Evolutionary conservation across 2,329 filamentous ascomycete genomes (phyloP), one percentile per base, ranked within the genome.

Genomic region (Blumeria hordei): DNA sequence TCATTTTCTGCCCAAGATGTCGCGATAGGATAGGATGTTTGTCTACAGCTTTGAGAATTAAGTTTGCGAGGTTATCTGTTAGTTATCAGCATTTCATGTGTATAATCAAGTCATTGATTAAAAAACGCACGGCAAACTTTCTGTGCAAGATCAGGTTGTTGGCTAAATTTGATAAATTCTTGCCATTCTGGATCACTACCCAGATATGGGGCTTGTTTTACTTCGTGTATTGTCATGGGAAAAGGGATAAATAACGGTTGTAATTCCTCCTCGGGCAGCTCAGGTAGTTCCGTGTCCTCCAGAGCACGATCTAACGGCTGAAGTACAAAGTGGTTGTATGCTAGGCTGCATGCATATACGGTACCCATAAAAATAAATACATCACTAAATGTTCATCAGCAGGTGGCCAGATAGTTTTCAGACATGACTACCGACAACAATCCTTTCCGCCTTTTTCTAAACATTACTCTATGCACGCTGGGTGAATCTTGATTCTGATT

Each of bases 111-210:
- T 6, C n/a, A 53, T 6, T 33, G 6, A 28, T 16, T 6, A 35
- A 10, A 14, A 18, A 1, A 47, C 53, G 44, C 21, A 62, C 59
- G 57, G 58, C 58, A 45, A 45, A 62, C 52, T 52, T 56, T 58
- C 16, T 71, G 62, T 28, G 75, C 67, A 9, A 73, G 67, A 45
- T 72, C 65, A 12, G 62, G 64, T 57, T 83, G 72, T 58, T 72
- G 72, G 58, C 72, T 76, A n/a, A 83, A 68, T 55, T 72, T 73
- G 14, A 78, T 62, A 59, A 80, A 84, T 52, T 71, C 69, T 58
- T 71, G 68, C 77, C 77, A 83, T 64, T 84, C 81, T 2, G 79
- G 78, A 59, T 81, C 78, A 32, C 68, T 69, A 54, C 72, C 72
- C 57, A 69, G 70, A 62, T 80, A 81, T 2, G 73, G 74, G 34